These are phyloP conservation scores for Fremontodendron californicum DNA, from an alignment of 345 rosid species.

Conservation along the genomic window DNA sequence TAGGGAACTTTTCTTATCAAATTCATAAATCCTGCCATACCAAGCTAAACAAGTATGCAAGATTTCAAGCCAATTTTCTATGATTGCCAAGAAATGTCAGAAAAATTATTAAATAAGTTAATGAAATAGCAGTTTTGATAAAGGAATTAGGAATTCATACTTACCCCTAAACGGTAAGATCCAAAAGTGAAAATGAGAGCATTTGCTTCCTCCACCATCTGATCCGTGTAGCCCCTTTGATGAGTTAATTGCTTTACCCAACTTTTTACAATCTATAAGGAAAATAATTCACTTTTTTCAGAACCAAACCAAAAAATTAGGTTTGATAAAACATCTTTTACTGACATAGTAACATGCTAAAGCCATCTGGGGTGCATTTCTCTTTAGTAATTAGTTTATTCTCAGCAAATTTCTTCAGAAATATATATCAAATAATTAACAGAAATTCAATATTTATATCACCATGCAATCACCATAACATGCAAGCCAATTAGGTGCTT, in stretches of 20 bases:
- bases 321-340: neutral
- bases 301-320: neutral
- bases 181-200: conserved; percentile 93
- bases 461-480: neutral
- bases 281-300: neutral
- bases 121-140: neutral
- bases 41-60: neutral
- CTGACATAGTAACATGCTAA: neutral
- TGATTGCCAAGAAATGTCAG: neutral
- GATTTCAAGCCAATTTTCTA: neutral
- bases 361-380: neutral
- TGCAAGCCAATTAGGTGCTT: neutral
- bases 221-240: conserved; percentile 70
- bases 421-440: neutral
- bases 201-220: conserved; percentile 93
- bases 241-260: conserved; percentile 83
- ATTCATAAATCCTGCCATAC: neutral
- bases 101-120: neutral
- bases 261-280: conserved; percentile 59
- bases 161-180: conserved; percentile 88
- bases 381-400: neutral
- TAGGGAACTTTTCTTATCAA: neutral
- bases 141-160: conserved; percentile 16
- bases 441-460: neutral
- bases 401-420: neutral